A percentile compares a stretch with the other conserved stretches of the same genome.
These are phyloP conservation scores for Lactarius akahatsu DNA, from an alignment of 768 basidiomycete species.

Conservation along the genomic window DNA sequence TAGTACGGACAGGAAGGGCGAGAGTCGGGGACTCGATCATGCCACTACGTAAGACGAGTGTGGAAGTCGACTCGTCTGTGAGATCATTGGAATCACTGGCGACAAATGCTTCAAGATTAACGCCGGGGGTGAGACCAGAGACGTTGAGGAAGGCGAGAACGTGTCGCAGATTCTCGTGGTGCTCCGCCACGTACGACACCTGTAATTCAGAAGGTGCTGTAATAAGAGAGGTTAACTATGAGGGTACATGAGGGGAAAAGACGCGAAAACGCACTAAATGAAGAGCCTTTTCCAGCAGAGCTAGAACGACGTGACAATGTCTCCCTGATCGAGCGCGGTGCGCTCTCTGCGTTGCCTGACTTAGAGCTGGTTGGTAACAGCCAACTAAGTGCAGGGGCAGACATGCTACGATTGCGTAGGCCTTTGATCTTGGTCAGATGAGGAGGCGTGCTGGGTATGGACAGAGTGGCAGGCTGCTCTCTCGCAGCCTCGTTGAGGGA, in stretches of 20 bases:
- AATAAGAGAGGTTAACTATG: neutral
- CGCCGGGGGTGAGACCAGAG: conserved; percentile 47
- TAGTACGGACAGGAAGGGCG: conserved; percentile 53
- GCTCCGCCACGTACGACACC: conserved; percentile 64
- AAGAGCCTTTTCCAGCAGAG: conserved; percentile 33
- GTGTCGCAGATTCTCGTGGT: conserved; percentile 82
- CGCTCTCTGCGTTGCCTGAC: conserved; percentile 27
- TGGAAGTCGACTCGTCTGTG: conserved; percentile 2
- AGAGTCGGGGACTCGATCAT: conserved; percentile 55
- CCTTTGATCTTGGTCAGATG: conserved; percentile 35
- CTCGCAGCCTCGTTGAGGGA: conserved; percentile 44
- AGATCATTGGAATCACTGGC: conserved; percentile 43
- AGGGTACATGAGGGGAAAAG: neutral
- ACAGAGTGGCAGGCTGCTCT: conserved; percentile 36
- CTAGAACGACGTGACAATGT: conserved; percentile 32
- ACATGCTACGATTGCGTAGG: conserved; percentile 38
- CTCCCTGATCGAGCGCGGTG: conserved; percentile 27
- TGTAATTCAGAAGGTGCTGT: conserved; percentile 33
- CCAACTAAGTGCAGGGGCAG: conserved; percentile 38
- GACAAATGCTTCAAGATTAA: conserved; percentile 67
- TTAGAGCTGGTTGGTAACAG: conserved; percentile 32
- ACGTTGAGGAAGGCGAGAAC: conserved; percentile 73
- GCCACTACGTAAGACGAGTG: conserved; percentile 62
- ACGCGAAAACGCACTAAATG: conserved; percentile 31
- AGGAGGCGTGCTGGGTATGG: conserved; percentile 34